Conservation (phyloP, 2,329 filamentous ascomycete species). For the Verruconis gallopava region DNA sequence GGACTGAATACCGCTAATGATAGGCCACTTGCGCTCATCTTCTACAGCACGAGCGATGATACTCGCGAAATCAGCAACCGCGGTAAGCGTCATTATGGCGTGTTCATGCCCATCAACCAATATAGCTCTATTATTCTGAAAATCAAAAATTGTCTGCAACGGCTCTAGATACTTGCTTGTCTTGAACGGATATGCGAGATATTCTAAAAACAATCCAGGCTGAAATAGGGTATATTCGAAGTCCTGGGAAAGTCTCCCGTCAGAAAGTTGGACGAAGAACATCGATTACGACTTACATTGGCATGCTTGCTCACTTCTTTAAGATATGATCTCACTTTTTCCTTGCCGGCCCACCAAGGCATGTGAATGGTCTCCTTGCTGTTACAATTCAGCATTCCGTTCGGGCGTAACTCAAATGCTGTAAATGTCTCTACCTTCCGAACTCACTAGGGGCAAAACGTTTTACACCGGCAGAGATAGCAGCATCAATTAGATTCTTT, state of each 20-base stretch:
- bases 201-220: slow-evolving; percentile 42
- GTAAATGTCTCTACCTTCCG: slow-evolving; percentile 14
- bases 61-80: slow-evolving; percentile 30
- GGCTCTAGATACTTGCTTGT: slow-evolving; percentile 33
- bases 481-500: slow-evolving; percentile 28
- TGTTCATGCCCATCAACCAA: slow-evolving; percentile 28
- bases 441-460: slow-evolving; percentile 30
- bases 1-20: slow-evolving; percentile 29
- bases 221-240: slow-evolving; percentile 46
- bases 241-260: slow-evolving; percentile 20
- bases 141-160: slow-evolving; percentile 27
- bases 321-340: slow-evolving; percentile 37
- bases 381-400: slow-evolving; percentile 19
- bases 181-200: slow-evolving; percentile 38
- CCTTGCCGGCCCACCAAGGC: slow-evolving; percentile 40
- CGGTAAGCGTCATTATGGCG: slow-evolving; percentile 30
- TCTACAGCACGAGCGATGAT: slow-evolving; percentile 31
- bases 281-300: slow-evolving; percentile 26
- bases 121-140: slow-evolving; percentile 30
- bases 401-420: slow-evolving; percentile 8
- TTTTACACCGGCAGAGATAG: slow-evolving; percentile 26
- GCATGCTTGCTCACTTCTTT: slow-evolving; percentile 36
- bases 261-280: neutral
- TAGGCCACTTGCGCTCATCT: slow-evolving; percentile 30
- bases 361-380: too few species aligned